Conservation (phyloP, 2,329 filamentous ascomycete species). For the Tolypocladium ovalisporum region DNA sequence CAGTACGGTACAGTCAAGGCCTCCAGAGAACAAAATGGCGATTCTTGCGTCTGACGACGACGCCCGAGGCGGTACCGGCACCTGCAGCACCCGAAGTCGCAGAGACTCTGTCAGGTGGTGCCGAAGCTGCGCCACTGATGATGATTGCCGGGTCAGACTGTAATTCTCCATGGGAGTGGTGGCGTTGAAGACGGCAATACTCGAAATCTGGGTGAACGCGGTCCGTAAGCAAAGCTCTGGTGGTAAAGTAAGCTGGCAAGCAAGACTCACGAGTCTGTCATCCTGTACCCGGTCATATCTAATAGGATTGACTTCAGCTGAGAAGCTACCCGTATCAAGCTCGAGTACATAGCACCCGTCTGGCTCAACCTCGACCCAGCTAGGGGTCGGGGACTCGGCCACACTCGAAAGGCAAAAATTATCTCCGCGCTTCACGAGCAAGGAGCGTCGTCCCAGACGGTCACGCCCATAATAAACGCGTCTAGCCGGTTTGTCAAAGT, state of each 20-base stretch:
- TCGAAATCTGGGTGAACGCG: slow-evolving; percentile 31
- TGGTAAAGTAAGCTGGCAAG: slow-evolving; percentile 13
- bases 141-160: slow-evolving; percentile 20
- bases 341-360: slow-evolving; percentile 67
- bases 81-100: slow-evolving; percentile 49
- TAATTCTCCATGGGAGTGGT: slow-evolving; percentile 24
- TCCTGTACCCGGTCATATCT: slow-evolving; percentile 21
- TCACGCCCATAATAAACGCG: slow-evolving; percentile 77
- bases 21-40: slow-evolving; percentile 85
- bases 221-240: slow-evolving; percentile 21
- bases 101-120: slow-evolving; percentile 50
- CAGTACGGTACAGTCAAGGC: slow-evolving; percentile 83
- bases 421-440: slow-evolving; percentile 47
- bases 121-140: slow-evolving; percentile 41
- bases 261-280: slow-evolving; percentile 33
- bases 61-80: slow-evolving; percentile 45
- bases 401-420: slow-evolving; percentile 60
- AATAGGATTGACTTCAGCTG: slow-evolving; percentile 5
- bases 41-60: slow-evolving; percentile 37
- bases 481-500: slow-evolving; percentile 52
- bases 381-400: slow-evolving; percentile 37
- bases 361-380: slow-evolving; percentile 74
- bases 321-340: slow-evolving; percentile 22
- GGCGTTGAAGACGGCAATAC: slow-evolving; percentile 42
- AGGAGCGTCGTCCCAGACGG: slow-evolving; percentile 73